Percentiles rank a stretch among this genome's conserved stretches.
These are phyloP conservation scores for Colletotrichum tofieldiae DNA, from an alignment of 2,329 filamentous ascomycete genomes.

Conservation along the genomic window DNA sequence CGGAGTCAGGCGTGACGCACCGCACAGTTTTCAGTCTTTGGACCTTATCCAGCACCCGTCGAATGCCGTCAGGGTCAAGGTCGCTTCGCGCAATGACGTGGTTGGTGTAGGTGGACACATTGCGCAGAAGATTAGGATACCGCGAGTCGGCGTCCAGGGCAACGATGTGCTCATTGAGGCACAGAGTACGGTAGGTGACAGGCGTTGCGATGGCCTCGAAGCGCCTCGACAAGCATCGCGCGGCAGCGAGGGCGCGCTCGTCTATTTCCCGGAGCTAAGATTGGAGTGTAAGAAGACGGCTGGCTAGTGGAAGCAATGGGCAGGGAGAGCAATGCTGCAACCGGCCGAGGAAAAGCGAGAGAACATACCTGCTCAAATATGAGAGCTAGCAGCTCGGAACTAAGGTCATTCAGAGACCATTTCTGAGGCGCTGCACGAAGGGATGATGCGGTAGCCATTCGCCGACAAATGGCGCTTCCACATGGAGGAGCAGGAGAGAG, in stretches of 20 bases:
- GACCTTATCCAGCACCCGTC: constrained; percentile 54
- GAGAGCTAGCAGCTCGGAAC: constrained; percentile 60
- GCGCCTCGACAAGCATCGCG: constrained; percentile 57
- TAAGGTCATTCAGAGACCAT: constrained; percentile 55
- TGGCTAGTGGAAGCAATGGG: neutral
- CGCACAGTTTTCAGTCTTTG: constrained; percentile 56
- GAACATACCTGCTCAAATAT: constrained; percentile 59
- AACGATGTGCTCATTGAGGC: constrained; percentile 57
- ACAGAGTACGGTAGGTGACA: constrained; percentile 58
- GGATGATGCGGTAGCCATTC: constrained; percentile 46
- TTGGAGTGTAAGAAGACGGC: constrained; percentile 31
- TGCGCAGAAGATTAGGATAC: constrained; percentile 52
- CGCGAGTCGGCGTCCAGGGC: constrained; percentile 51
- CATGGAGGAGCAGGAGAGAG: constrained; percentile 38
- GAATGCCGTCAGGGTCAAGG: constrained; percentile 56
- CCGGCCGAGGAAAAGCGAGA: neutral
- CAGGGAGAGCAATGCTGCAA: neutral
- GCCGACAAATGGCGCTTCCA: constrained; percentile 42
- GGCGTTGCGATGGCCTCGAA: constrained; percentile 61
- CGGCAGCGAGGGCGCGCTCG: constrained; percentile 50
- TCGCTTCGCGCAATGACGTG: constrained; percentile 59
- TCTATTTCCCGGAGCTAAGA: constrained; percentile 59
- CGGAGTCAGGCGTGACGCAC: constrained; percentile 49
- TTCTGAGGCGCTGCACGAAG: constrained; percentile 39
- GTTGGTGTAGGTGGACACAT: constrained; percentile 57